Base-by-base conservation (phyloP, 495 filamentous ascomycete genomes). In the Ramalina intermedia region DNA sequence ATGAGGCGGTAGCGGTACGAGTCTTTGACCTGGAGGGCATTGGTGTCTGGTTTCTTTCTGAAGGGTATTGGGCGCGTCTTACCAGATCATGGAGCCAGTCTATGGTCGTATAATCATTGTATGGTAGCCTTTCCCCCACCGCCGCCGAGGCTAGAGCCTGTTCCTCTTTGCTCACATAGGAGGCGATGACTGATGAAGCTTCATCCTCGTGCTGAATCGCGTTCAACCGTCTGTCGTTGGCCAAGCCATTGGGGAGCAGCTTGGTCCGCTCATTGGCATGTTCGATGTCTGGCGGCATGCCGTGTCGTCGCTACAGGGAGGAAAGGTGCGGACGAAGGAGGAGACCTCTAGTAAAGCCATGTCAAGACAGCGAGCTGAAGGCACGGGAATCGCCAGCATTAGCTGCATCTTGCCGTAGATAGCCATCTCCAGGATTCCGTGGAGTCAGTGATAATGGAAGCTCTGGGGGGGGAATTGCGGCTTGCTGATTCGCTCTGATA, bases 1-100 rank as follows among this genome's bases (percentile, higher is more conserved):
- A 77, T 53, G 46, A 56, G 52, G 35, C 72, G 63, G 48, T 60
- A 65, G 17, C 73, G 70, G 54, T 70, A 74, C n/a, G 73, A 73
- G 50, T 75, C 71, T 63, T 76, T 76, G 61, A 76, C 65, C 69
- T 73, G 43, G 45, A 33, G 7, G 29, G 12, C 12, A 13, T 33
- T 7, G 2, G 29, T 33, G 13, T 7, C 42, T 23, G 21, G 18
- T 44, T 13, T 44, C 18, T 21, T 4, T 44, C 7, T 16, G 6
- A 27, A 44, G 18, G 7, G n/a, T 12, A 44, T 16, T 44, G 8
- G 18, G 18, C 42, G 17, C 17, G 42, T 44, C 27, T 26, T 53
- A 73, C 74, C 49, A 79, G 56, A 52, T 77, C 74, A 56, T 77
- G 75, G 44, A 77, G 64, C 72, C 73, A 78, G 57, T 79, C 74